phyloP scores from a whole-genome alignment of 2,329 filamentous ascomycete species.

The Colletotrichum tropicicola region DNA sequence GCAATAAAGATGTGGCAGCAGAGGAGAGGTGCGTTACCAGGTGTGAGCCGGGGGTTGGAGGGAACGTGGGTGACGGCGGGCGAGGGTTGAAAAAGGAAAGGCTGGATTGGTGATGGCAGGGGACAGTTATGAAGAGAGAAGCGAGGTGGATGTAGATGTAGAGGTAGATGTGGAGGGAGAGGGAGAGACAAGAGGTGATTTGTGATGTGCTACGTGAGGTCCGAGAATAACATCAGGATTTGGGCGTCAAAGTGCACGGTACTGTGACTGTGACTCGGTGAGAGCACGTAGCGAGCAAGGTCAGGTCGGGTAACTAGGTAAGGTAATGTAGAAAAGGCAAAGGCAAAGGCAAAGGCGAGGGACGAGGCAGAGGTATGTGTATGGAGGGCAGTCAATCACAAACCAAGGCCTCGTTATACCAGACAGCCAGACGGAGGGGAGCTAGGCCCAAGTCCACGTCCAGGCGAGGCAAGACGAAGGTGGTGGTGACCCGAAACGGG shows the following conservation, averaged over 20 bases:
- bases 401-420: slow-evolving; percentile 2
- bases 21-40: slow-evolving; percentile 9
- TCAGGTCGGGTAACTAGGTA: neutral
- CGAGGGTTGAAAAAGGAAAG: slow-evolving; percentile 27
- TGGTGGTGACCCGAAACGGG: slow-evolving; percentile 17
- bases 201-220: slow-evolving; percentile 26
- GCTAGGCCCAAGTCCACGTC: neutral
- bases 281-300: neutral
- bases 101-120: slow-evolving; percentile 13
- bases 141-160: neutral
- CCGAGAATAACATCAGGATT: slow-evolving; percentile 29
- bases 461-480: neutral
- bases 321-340: neutral
- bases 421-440: neutral
- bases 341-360: neutral
- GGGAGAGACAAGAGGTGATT: neutral
- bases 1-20: slow-evolving; percentile 24
- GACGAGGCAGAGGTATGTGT: neutral
- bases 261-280: slow-evolving; percentile 2
- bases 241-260: slow-evolving; percentile 16
- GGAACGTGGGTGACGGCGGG: slow-evolving; percentile 25
- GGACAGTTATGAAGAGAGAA: neutral
- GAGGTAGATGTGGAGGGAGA: neutral
- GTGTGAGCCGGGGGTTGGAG: neutral
- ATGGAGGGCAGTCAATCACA: slow-evolving; percentile 2